Evolutionary conservation across 2,329 filamentous ascomycete species (phyloP), one percentile per base, ranked within the genome.

Genomic region (Nemania sp.): DNA sequence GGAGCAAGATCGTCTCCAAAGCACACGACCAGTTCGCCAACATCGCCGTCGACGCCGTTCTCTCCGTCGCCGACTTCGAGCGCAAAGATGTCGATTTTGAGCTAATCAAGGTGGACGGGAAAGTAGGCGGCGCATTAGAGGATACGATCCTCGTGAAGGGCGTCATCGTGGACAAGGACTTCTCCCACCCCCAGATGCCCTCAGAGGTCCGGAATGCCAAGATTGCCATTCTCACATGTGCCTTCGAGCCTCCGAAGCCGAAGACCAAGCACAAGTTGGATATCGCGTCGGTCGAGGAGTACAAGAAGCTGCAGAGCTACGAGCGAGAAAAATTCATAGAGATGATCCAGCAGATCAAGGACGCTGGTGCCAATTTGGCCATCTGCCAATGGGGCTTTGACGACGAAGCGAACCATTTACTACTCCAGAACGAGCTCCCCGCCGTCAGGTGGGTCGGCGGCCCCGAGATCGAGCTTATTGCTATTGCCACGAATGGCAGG

Each of bases 321-420:
- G 95, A 99, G 80, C 89, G 89, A 71, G 90, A 91, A 75, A 99
- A 98, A 80, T 99, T 99, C 75, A 86, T 91, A 60, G 94, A 98
- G 81, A 99, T 99, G 95, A 97, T 99, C 71, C 84, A 96, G 75
- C 91, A 97, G 79, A 95, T 99, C 82, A 99, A 99, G 81, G 91
- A 91, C 72, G 96, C 94, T 0, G 95, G 95, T 64, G 95, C 95
- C 67, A 99, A 99, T 80, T 84, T 99, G 63, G 95, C 93, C 66
- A 97, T 99, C 73, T 99, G 95, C 80, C 96, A 99, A 77, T 99
- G 96, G 95, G 95, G 95, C 68, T 99, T 99, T 74, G 95, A 99
- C 75, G 95, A 99, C 73, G 95, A 99, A 80, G 95, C 95, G 65
- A 99, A 99, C 81, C 95, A 99, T 78, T 81, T 99, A 62, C 85